Percentiles rank a stretch among this genome's conserved stretches.
These are phyloP conservation scores for Passiflora organensis DNA, from an alignment of 345 rosid species.

Conservation along the genomic window DNA sequence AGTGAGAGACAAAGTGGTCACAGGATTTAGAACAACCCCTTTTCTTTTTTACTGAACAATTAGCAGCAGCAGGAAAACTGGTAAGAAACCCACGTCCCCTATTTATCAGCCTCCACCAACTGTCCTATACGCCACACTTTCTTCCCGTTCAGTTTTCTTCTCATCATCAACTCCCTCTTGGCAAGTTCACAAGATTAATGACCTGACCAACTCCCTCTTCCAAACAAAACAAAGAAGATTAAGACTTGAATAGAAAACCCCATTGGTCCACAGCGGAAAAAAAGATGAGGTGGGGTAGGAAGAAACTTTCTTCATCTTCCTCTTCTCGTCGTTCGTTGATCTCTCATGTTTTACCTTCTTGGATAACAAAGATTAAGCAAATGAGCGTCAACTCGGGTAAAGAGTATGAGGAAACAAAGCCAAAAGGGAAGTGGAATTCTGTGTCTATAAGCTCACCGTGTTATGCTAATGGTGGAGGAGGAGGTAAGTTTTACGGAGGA, in stretches of 20 bases:
- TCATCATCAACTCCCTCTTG: constrained; percentile 5
- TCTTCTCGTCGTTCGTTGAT: constrained; percentile 37
- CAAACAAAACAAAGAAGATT: neutral
- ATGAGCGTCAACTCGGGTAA: constrained; percentile 31
- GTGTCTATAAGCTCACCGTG: constrained; percentile 21
- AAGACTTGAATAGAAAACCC: constrained; percentile 1
- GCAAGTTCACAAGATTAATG: neutral
- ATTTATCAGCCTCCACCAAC: constrained; percentile 47
- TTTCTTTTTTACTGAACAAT: constrained; percentile 36
- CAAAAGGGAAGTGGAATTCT: constrained; percentile 28
- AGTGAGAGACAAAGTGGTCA: constrained; percentile 34
- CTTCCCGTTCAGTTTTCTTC: constrained; percentile 22
- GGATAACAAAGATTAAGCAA: constrained; percentile 62
- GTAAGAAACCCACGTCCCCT: constrained; percentile 47
- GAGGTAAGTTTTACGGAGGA: constrained; percentile 37
- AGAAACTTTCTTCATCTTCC: constrained; percentile 31
- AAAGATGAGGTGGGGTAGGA: constrained; percentile 66
- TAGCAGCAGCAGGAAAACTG: constrained; percentile 11
- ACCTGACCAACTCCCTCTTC: neutral
- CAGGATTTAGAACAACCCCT: constrained; percentile 47
- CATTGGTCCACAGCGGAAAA: neutral
- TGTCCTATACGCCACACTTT: constrained; percentile 28
- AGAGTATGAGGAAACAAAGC: constrained; percentile 20
- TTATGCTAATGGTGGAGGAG: constrained; percentile 8
- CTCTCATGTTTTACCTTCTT: constrained; percentile 49